These are phyloP conservation scores for Elsinoe arachidis DNA, from an alignment of 2,329 filamentous ascomycete genomes.

Conservation along the genomic window DNA sequence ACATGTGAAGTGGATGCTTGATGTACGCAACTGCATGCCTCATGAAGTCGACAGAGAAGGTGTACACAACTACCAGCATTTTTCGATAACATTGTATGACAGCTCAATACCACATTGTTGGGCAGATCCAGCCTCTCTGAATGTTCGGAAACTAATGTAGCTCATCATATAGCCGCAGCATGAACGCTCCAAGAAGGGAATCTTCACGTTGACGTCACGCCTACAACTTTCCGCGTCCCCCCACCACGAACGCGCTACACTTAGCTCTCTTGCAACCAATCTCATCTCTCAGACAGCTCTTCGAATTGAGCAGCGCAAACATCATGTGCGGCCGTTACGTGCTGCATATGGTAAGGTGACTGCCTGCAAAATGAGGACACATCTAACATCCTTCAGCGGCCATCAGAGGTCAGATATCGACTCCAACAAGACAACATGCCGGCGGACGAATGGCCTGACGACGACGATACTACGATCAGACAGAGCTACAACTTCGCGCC, in stretches of 20 bases:
- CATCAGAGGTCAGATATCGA: conserved; percentile 64
- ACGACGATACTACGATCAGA: conserved; percentile 63
- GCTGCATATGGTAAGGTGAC: conserved; percentile 28
- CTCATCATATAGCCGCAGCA: neutral
- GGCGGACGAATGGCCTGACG: conserved; percentile 56
- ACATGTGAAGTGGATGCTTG: too few species aligned
- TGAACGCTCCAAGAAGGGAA: neutral
- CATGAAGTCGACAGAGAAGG: too few species aligned
- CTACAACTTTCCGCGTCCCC: neutral
- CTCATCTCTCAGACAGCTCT: neutral
- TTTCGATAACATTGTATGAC: too few species aligned
- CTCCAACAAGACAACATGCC: conserved; percentile 67
- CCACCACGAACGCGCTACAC: neutral
- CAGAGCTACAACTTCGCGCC: conserved; percentile 92
- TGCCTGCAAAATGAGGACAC: conserved; percentile 5
- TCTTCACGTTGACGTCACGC: conserved; percentile 9
- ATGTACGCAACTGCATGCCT: too few species aligned
- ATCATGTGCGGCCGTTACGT: conserved; percentile 62
- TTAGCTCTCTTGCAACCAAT: neutral
- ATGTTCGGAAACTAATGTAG: too few species aligned
- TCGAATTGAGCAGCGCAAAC: neutral
- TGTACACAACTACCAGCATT: too few species aligned
- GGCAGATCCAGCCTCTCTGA: too few species aligned
- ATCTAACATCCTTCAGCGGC: conserved; percentile 46
- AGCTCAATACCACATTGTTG: too few species aligned